Conservation (phyloP, 257 asterid species). For the Gardenia jasminoides region DNA sequence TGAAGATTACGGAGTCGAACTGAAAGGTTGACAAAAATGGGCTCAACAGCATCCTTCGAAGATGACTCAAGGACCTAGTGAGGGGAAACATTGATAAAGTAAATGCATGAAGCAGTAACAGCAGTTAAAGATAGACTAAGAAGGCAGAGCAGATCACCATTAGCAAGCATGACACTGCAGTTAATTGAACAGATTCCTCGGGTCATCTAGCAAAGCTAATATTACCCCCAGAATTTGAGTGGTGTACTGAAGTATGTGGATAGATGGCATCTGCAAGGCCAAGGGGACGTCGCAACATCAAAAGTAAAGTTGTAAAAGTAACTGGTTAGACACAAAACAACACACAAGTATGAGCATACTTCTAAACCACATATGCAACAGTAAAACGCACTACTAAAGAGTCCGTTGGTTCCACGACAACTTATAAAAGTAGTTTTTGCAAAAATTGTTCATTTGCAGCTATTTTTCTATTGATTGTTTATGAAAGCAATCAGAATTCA, state of each 20-base stretch:
- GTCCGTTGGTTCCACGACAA: neutral
- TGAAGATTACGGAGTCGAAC: slow-evolving; percentile 94
- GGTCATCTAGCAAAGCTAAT: slow-evolving; percentile 89
- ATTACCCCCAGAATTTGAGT: slow-evolving; percentile 89
- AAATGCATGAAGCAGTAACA: neutral
- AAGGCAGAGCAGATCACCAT: slow-evolving; percentile 45
- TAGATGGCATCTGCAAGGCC: slow-evolving; percentile 84
- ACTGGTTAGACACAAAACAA: too few species aligned
- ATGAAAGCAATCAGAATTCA: too few species aligned
- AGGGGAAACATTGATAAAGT: neutral
- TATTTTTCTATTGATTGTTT: too few species aligned
- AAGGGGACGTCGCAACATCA: neutral
- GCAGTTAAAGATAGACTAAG: slow-evolving; percentile 12
- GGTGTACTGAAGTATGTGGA: slow-evolving; percentile 68
- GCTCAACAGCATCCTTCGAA: slow-evolving; percentile 80
- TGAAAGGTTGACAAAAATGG: slow-evolving; percentile 81
- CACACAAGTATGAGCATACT: neutral
- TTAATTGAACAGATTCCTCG: slow-evolving; percentile 96
- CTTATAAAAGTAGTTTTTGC: neutral
- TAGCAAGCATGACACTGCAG: slow-evolving; percentile 89
- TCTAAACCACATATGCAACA: too few species aligned
- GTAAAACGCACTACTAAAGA: neutral
- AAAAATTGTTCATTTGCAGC: too few species aligned
- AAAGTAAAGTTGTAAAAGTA: too few species aligned
- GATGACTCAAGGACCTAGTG: slow-evolving; percentile 83